Percentiles rank a stretch among this genome's conserved stretches.
phyloP scores from a whole-genome alignment of 2,329 filamentous ascomycete species.

The Amylocarpus encephaloides region DNA sequence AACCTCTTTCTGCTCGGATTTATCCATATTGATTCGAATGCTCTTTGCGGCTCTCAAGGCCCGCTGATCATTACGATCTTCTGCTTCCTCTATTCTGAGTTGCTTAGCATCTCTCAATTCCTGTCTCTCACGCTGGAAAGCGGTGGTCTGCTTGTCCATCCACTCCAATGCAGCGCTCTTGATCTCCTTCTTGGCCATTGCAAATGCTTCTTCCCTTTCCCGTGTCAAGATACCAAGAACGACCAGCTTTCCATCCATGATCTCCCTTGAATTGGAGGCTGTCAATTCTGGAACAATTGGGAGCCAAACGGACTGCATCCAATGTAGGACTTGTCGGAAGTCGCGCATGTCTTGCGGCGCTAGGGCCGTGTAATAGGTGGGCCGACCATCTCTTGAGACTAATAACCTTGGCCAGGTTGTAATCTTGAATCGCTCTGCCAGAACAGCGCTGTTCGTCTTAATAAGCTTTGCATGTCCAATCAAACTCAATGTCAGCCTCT shows the following conservation, averaged over 20 bases:
- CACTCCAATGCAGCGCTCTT: constrained; percentile 95
- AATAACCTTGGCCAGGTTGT: constrained; percentile 93
- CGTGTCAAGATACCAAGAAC: constrained; percentile 84
- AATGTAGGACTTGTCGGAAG: constrained; percentile 68
- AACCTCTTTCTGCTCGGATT: constrained; percentile 79
- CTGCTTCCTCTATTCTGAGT: constrained; percentile 89
- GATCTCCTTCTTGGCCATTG: constrained; percentile 74
- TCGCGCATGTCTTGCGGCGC: constrained; percentile 91
- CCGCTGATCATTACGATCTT: constrained; percentile 85
- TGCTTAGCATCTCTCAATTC: constrained; percentile 93
- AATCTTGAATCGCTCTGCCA: constrained; percentile 85
- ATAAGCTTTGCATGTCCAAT: constrained; percentile 90
- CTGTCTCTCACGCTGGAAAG: constrained; percentile 88
- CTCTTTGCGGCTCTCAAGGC: constrained; percentile 82
- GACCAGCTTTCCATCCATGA: constrained; percentile 94
- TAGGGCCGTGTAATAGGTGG: constrained; percentile 83
- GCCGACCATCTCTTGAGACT: constrained; percentile 80
- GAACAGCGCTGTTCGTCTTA: constrained; percentile 72
- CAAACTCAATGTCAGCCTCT: constrained; percentile 77
- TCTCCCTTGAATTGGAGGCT: constrained; percentile 82
- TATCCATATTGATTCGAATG: constrained; percentile 86
- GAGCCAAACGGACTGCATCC: constrained; percentile 97
- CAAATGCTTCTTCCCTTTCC: constrained; percentile 72
- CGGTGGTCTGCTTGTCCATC: constrained; percentile 92
- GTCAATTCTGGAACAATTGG: constrained; percentile 93